Conservation (phyloP, 2,329 filamentous ascomycete genomes). For the Aspergillus unguis region DNA sequence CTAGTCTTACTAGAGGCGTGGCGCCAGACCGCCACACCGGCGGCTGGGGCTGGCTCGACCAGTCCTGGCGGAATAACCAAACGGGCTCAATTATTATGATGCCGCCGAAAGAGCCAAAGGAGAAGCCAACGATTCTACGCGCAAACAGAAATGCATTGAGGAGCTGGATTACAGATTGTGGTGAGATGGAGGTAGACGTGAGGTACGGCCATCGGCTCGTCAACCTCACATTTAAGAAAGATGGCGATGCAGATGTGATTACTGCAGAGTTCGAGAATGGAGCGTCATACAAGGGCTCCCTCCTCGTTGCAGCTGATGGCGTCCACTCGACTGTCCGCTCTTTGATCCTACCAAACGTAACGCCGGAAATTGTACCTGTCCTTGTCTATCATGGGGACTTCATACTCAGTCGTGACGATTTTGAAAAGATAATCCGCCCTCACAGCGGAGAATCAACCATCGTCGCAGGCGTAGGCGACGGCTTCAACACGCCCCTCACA, state of each 20-base stretch:
- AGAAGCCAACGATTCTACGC: conserved; percentile 3
- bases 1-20: conserved; percentile 6
- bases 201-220: conserved; percentile 8
- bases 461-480: conserved; percentile 10
- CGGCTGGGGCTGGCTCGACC: conserved; percentile 15
- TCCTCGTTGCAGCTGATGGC: conserved; percentile 12
- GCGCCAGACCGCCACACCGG: conserved; percentile 12
- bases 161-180: conserved; percentile 11
- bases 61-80: conserved; percentile 11
- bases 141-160: conserved; percentile 13
- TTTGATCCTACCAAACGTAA: not conserved
- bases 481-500: conserved; percentile 13
- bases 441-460: conserved; percentile 7
- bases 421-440: conserved; percentile 4
- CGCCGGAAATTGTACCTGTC: conserved; percentile 6
- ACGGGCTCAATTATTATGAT: conserved; percentile 7
- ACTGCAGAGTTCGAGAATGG: conserved; percentile 11
- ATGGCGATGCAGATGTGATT: not conserved
- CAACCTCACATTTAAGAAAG: not conserved
- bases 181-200: conserved; percentile 11
- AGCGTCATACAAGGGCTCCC: conserved; percentile 4
- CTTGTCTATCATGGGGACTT: conserved; percentile 13
- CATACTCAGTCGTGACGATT: conserved; percentile 2
- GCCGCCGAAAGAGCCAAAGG: conserved; percentile 1
- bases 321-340: conserved; percentile 9